Base-by-base conservation (phyloP, 73 alveolate genomes). In the Paramecium bursaria region DNA sequence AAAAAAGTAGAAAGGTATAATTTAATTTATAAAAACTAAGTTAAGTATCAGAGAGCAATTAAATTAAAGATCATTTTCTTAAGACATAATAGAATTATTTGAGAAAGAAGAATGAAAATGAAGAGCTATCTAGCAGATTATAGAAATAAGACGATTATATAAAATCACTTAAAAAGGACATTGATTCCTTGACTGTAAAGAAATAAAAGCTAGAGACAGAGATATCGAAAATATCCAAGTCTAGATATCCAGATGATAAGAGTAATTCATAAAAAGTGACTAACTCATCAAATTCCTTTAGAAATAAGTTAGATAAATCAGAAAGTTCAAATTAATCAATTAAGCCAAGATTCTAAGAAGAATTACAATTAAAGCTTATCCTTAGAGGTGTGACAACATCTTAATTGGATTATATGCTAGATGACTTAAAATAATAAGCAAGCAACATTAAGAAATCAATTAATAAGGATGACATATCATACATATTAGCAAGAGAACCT, bases 371-470 rank as follows among this genome's bases (percentile, higher is more conserved):
- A 19, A 67, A 67, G 44, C 44, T 67, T 39, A 67, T 67, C 9
- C 19, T 67, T 9, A 39, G 82, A 67, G 82, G 82, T 14, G 44
- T 67, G 42, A 67, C 82, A n/a, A 39, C 33, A 15, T 42, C 33
- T 21, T 67, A 67, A 21, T 67, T 67, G 9, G 15, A 53, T n/a
- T 33, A 31, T 39, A 67, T 67, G 82, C 33, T 67, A 4, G 3
- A 17, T 21, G 82, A 67, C 33, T 27, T 67, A 21, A 67, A 67
- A 67, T 33, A 67, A 44, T 23, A 67, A 42, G 82, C 82, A 17
- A 27, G 17, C 10, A 13, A 35, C 22, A 14, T 39, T 15, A 67
- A 67, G 44, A 67, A 67, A 67, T 0, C 19, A 31, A 67, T 67
- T 19, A 47, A 19, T 4, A 67, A 39, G 35, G 82, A 67, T 1